Evolutionary conservation across 345 rosid species (phyloP), one percentile per base, ranked within the genome.

Genomic region (Acer negundo): DNA sequence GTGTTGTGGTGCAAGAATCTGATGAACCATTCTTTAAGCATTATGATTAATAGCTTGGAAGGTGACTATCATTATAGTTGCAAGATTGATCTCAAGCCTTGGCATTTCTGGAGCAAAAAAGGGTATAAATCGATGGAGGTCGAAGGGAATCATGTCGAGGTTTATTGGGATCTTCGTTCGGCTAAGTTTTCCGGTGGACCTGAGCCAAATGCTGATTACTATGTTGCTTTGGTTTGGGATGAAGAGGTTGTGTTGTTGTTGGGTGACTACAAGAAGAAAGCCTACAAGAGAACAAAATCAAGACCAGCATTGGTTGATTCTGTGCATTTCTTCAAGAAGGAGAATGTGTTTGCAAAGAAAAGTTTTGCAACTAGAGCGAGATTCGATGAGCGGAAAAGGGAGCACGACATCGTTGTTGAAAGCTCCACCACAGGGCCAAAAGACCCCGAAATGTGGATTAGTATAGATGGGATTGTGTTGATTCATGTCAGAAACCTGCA

Each of bases 391-490:
- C 85, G 81, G 76, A 89, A 82, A 22, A 87, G 87, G 35, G 98
- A 91, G 1, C 94, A 90, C 17, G 98, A 97, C 16, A 93, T 97
- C 47, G 87, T 91, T 15, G 97, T 97, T 1, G 98, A 91, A 78
- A 92, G 93, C 66, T 90, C 95, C 6, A 85, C 84, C 0, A 20
- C 81, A 0, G 92, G 95, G 44, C 83, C 89, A 0, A 87, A 86
- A 77, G 92, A 92, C 23, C 98, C 97, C 0, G 98, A 93, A 73
- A 90, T 97, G 97, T 97, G 97, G 98, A 89, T 97, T 73, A 94
- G 97, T 86, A 86, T 97, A 67, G 97, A 94, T 16, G 98, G 98
- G 59, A 80, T 78, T 31, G 93, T 89, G 72, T 67, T 91, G 82
- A 77, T 97, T 16, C 97, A 97, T 17, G 89, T 97, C 5, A 90